Base-by-base conservation (phyloP, 2,329 filamentous ascomycete species). In the Huntiella abstrusa region DNA sequence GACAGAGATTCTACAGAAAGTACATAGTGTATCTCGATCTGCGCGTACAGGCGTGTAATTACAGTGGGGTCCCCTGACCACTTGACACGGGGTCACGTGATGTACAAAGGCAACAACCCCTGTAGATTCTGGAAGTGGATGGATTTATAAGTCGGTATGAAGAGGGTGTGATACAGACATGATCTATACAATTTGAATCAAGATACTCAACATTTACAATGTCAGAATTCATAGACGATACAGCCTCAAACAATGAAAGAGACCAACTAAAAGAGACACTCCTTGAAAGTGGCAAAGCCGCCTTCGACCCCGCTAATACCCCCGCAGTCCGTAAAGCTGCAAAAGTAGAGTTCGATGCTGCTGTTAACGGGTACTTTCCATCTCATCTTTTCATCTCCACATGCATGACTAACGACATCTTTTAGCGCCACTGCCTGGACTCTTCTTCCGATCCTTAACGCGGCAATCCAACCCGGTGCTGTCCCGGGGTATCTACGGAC, bases 361-460 rank as follows among this genome's bases (percentile, higher is more conserved):
- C 73, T 39, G 59, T 75, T 28, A 60, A 66, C 46, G 66, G 61
- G 71, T 73, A 40, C 13, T n/a, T 15, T 16, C 4, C 15, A 22
- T 36, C 3, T 33, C 4, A 2, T 15, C 6, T 15, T 38, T 17
- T 17, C 22, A 17, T 5, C 32, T 44, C 4, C 53, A 48, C 5
- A 22, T 13, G 22, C 17, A 22, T 34, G 19, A 45, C 37, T 56
- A 50, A 50, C 22, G 22, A 28, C 48, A 42, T 36, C 16, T 13
- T 12, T 6, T 42, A 64, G 62, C 32, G 56, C 58, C 4, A 55
- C 58, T 16, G 58, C 69, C 32, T 71, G 71, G 54, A 66, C 63
- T 22, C 64, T 83, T 6, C 61, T 83, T 16, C 73, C 71, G 6
- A 66, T 73, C 4, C 59, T 84, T 38, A 82, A 77, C 50, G 64